Evolutionary conservation across 1,284 basidiomycete genomes (phyloP).

Genomic region (Ceratobasidium sp.): DNA sequence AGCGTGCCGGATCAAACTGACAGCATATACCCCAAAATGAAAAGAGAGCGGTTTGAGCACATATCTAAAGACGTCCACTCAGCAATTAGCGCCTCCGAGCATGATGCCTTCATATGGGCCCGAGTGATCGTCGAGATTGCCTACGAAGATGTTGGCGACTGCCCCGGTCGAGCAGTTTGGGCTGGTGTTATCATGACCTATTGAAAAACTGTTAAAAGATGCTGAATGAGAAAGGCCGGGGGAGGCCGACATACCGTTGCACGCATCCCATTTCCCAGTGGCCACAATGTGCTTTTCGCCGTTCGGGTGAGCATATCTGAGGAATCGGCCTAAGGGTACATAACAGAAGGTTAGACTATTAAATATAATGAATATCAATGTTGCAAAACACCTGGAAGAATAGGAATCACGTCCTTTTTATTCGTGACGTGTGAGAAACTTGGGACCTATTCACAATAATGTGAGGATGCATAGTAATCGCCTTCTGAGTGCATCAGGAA

Average conservation of each 20-base stretch:
- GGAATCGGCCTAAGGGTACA: conserved; percentile 9
- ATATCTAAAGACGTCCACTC: too few relatives aligned
- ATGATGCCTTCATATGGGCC: conserved; percentile 34
- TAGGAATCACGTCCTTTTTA: conserved; percentile 64
- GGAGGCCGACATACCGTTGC: too few relatives aligned
- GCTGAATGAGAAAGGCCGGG: too few relatives aligned
- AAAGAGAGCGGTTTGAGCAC: too few relatives aligned
- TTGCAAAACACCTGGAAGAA: conserved; percentile 59
- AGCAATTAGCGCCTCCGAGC: conserved; percentile 29
- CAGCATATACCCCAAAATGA: too few relatives aligned
- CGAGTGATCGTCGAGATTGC: conserved; percentile 37
- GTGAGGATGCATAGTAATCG: not conserved
- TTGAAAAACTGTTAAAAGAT: too few relatives aligned
- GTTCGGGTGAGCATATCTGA: conserved; percentile 48
- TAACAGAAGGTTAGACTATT: not conserved
- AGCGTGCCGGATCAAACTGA: too few relatives aligned
- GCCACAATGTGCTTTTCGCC: conserved; percentile 57
- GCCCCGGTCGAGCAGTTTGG: conserved; percentile 44
- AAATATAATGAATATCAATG: too few relatives aligned
- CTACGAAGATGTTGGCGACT: conserved; percentile 41
- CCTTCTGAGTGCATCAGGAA: too few relatives aligned
- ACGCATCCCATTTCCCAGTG: conserved; percentile 47
- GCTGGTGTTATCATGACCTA: conserved; percentile 47
- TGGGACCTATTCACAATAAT: conserved; percentile 50
- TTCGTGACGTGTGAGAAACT: conserved; percentile 68